Conservation (phyloP, 768 basidiomycete species). For the Austroboletus festivus region DNA sequence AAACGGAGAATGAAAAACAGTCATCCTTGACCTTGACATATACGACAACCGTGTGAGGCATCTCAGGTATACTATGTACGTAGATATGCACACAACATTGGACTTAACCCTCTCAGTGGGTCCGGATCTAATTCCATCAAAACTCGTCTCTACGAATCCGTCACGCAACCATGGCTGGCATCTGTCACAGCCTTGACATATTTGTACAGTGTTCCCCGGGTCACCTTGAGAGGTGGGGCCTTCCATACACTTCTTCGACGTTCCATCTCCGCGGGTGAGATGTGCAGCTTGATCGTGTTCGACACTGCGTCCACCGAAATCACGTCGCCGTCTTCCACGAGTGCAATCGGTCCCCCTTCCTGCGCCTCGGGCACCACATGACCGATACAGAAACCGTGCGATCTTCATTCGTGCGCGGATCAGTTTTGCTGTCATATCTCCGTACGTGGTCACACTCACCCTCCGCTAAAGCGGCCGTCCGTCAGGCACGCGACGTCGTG, state of each 20-base stretch:
- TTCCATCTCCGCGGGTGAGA: constrained; percentile 78
- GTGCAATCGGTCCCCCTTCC: constrained; percentile 88
- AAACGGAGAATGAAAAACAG: constrained; percentile 71
- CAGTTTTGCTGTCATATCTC: constrained; percentile 8
- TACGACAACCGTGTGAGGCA: constrained; percentile 15
- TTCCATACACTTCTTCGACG: constrained; percentile 70
- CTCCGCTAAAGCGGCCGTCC: constrained; percentile 97
- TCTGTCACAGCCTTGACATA: constrained; percentile 86
- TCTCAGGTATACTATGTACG: background rate
- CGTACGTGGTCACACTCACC: constrained; percentile 51
- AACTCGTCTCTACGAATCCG: constrained; percentile 77
- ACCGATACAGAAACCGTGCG: constrained; percentile 95
- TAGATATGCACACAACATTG: background rate
- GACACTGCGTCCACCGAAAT: constrained; percentile 87
- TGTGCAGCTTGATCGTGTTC: constrained; percentile 76
- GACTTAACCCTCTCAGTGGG: too few relatives aligned
- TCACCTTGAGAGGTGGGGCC: constrained; percentile 81
- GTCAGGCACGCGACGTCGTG: constrained; percentile 95
- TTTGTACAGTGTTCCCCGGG: constrained; percentile 82
- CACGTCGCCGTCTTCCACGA: constrained; percentile 83
- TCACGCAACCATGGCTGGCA: constrained; percentile 90
- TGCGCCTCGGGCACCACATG: constrained; percentile 97
- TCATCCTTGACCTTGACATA: constrained; percentile 16
- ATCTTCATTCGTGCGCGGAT: constrained; percentile 45
- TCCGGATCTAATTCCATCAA: too few relatives aligned